A percentile compares a stretch with the other conserved stretches of the same genome.
These are phyloP conservation scores for Termitomyces titanicus DNA, from an alignment of 768 basidiomycete genomes.

Conservation along the genomic window DNA sequence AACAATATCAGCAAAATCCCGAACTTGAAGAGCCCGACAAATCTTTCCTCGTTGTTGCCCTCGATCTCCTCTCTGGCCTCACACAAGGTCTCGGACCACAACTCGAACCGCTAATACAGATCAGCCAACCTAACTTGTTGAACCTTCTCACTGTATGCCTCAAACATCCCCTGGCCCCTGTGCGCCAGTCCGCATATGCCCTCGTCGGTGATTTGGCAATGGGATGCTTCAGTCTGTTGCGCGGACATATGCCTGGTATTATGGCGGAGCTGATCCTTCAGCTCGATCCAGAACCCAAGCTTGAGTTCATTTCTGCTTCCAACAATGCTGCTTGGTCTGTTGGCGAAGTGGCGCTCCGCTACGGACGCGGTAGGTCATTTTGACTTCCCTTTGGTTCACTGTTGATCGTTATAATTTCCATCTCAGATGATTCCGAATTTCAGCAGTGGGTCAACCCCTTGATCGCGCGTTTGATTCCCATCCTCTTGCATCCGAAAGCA, in stretches of 20 bases:
- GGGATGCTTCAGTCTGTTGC: conserved; percentile 85
- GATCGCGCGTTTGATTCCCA: conserved; percentile 87
- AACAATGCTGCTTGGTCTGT: conserved; percentile 99
- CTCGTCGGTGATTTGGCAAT: conserved; percentile 97
- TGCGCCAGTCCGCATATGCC: conserved; percentile 97
- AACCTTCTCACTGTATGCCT: conserved; percentile 82
- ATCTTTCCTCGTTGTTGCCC: conserved; percentile 94
- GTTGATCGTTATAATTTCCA: conserved; percentile 1
- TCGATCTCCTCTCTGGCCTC: conserved; percentile 94
- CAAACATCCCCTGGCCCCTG: conserved; percentile 93
- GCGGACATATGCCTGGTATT: conserved; percentile 82
- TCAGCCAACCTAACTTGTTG: conserved; percentile 73
- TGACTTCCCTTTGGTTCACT: neutral
- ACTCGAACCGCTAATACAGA: conserved; percentile 69
- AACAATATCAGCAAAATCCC: conserved; percentile 83
- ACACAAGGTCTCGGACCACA: conserved; percentile 88
- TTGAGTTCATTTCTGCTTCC: conserved; percentile 93
- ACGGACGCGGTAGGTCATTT: conserved; percentile 60
- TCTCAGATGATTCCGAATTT: conserved; percentile 76
- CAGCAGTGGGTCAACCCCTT: conserved; percentile 88
- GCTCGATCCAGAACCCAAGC: conserved; percentile 88
- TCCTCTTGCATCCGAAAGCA: conserved; percentile 87
- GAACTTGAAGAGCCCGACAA: conserved; percentile 94
- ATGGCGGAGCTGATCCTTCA: conserved; percentile 89
- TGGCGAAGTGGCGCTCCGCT: conserved; percentile 93